Evolutionary conservation across 1,284 basidiomycete genomes (phyloP).

Genomic region (Ceratobasidium sp.): DNA sequence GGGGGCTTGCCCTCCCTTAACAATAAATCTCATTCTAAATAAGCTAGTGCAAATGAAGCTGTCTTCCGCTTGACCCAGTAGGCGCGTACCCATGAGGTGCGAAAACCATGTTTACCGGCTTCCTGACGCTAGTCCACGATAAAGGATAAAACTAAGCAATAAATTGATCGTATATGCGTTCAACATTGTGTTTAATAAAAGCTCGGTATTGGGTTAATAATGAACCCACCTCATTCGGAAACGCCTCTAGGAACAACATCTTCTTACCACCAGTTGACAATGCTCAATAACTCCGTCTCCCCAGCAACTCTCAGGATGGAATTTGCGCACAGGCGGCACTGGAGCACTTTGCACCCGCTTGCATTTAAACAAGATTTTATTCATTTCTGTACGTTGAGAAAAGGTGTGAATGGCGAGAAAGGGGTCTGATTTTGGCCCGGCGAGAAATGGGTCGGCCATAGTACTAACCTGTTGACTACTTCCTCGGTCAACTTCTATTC

Average conservation of each 20-base stretch:
- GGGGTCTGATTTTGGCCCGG: constrained; percentile 66
- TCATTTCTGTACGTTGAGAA: too few species aligned
- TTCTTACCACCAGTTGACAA: constrained; percentile 66
- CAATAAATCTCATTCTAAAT: constrained; percentile 67
- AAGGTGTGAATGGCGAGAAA: too few species aligned
- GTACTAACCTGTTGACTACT: constrained; percentile 77
- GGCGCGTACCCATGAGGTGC: constrained; percentile 91
- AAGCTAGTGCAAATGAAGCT: too few species aligned
- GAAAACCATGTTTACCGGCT: constrained; percentile 82
- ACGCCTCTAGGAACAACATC: constrained; percentile 82
- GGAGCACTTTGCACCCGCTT: constrained; percentile 86
- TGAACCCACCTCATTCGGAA: constrained; percentile 87
- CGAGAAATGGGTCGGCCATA: neutral
- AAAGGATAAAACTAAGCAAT: constrained; percentile 75
- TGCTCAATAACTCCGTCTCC: constrained; percentile 68
- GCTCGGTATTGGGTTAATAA: neutral
- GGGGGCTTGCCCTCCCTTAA: too few species aligned
- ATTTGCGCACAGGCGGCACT: constrained; percentile 77
- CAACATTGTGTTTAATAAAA: neutral
- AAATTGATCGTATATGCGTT: neutral
- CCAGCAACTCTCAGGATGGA: constrained; percentile 82
- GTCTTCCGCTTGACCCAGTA: too few species aligned
- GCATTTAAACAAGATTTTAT: constrained; percentile 22
- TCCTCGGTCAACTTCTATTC: constrained; percentile 72
- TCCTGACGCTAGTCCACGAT: constrained; percentile 76